Evolutionary conservation across 1,284 basidiomycete genomes (phyloP).

Genomic region (Rhodotorula sp.): DNA sequence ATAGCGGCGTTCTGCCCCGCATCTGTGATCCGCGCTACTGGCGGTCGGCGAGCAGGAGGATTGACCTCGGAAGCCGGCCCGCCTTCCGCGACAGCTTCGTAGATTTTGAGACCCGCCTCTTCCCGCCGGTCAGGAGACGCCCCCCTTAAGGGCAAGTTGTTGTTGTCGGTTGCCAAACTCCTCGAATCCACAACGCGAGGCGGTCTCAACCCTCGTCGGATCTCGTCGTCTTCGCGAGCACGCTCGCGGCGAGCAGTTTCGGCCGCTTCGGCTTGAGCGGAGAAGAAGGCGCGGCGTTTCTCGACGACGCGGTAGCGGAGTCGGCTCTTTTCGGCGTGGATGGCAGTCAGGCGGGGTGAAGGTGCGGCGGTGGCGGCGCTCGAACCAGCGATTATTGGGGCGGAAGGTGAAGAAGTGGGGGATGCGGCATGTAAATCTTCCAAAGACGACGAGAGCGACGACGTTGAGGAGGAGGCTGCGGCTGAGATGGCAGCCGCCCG

Average conservation of each 20-base stretch:
- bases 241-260: not conserved
- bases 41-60: too few relatives aligned
- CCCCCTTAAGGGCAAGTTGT: not conserved
- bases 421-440: not conserved
- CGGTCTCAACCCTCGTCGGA: slow-evolving; percentile 17
- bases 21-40: not conserved
- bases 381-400: not conserved
- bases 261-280: not conserved
- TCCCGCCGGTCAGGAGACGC: too few relatives aligned
- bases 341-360: not conserved
- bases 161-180: not conserved
- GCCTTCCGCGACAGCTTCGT: slow-evolving; percentile 27
- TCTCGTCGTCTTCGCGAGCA: slow-evolving; percentile 16
- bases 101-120: slow-evolving; percentile 15
- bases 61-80: not conserved
- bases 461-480: not conserved
- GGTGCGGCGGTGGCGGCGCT: not conserved
- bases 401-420: not conserved
- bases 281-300: slow-evolving; percentile 6
- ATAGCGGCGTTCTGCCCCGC: slow-evolving; percentile 19
- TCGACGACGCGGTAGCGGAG: slow-evolving; percentile 36
- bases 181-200: slow-evolving; percentile 10
- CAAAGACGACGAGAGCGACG: not conserved
- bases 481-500: not conserved
- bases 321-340: slow-evolving; percentile 10